Evolutionary conservation across 1,139 yeast species (phyloP).

Genomic region (Kluyveromyces sp.): DNA sequence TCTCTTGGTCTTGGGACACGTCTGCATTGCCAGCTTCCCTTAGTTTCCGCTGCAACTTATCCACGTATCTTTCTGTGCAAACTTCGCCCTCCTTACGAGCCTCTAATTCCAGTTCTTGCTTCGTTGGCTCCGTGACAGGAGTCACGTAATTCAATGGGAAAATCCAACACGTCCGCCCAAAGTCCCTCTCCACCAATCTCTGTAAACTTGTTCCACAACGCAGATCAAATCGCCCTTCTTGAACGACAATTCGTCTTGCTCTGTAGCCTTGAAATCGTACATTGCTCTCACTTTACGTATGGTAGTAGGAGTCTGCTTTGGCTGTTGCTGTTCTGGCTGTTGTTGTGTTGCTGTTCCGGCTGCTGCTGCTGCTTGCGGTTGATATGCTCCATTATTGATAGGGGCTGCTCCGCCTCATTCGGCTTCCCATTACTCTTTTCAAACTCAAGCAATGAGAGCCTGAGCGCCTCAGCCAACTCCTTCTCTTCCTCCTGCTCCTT

Average conservation of each 20-base stretch:
- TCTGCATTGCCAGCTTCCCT: slow-evolving; percentile 37
- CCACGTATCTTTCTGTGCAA: slow-evolving; percentile 48
- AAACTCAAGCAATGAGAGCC: slow-evolving; percentile 62
- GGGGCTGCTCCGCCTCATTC: background rate
- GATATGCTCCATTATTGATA: background rate
- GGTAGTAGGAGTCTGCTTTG: background rate
- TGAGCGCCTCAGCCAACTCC: slow-evolving; percentile 59
- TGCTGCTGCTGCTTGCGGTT: slow-evolving; percentile 17
- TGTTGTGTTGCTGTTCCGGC: slow-evolving; percentile 4
- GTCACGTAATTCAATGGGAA: slow-evolving; percentile 91
- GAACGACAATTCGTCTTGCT: slow-evolving; percentile 64
- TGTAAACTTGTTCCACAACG: slow-evolving; percentile 78
- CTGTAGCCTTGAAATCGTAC: slow-evolving; percentile 68
- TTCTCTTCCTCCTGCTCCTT: slow-evolving; percentile 73
- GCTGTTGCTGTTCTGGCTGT: slow-evolving; percentile 7
- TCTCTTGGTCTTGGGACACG: slow-evolving; percentile 41
- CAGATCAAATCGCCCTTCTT: slow-evolving; percentile 71
- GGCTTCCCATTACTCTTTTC: slow-evolving; percentile 18
- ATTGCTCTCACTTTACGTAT: slow-evolving; percentile 73
- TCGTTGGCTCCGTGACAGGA: slow-evolving; percentile 61
- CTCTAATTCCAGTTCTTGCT: slow-evolving; percentile 42
- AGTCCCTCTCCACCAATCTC: slow-evolving; percentile 96
- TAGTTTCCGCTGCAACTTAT: slow-evolving; percentile 41
- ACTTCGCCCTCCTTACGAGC: slow-evolving; percentile 36
- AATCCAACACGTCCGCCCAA: slow-evolving; percentile 70